Evolutionary conservation across 2,329 filamentous ascomycete genomes (phyloP).

Genomic region (Diplodia sapinea): DNA sequence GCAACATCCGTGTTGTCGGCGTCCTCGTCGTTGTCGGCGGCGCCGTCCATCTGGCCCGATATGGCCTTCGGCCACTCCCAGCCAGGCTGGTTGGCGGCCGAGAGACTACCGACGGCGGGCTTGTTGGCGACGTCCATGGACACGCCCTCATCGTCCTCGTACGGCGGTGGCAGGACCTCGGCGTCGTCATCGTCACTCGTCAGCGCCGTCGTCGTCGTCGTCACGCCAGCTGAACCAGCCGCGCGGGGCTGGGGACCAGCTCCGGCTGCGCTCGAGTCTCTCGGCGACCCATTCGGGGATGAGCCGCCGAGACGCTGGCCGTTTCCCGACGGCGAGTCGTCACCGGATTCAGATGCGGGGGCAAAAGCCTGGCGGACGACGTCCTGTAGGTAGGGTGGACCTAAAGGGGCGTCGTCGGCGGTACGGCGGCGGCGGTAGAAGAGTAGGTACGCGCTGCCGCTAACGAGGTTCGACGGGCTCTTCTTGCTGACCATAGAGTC

Average conservation of each 20-base stretch:
- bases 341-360: slow-evolving; percentile 53
- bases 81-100: not conserved
- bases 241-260: slow-evolving; percentile 51
- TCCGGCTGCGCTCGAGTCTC: slow-evolving; percentile 80
- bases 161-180: not conserved
- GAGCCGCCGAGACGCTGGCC: slow-evolving; percentile 84
- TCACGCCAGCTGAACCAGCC: slow-evolving; percentile 30
- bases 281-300: slow-evolving; percentile 90
- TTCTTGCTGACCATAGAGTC: slow-evolving; percentile 74
- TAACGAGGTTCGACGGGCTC: slow-evolving; percentile 69
- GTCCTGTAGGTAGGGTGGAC: slow-evolving; percentile 74
- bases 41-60: not conserved
- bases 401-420: slow-evolving; percentile 70
- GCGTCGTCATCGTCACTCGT: slow-evolving; percentile 6
- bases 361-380: slow-evolving; percentile 70
- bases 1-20: slow-evolving; percentile 27
- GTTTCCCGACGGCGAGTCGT: slow-evolving; percentile 68
- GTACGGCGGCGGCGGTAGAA: slow-evolving; percentile 91
- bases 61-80: not conserved
- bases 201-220: slow-evolving; percentile 16
- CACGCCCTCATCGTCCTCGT: slow-evolving; percentile 20
- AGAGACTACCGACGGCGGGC: not conserved
- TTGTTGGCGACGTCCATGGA: not conserved
- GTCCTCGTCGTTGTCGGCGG: not conserved
- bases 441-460: slow-evolving; percentile 82